Conservation (phyloP, 495 filamentous ascomycete species). For the Talaromyces trachyspermus region DNA sequence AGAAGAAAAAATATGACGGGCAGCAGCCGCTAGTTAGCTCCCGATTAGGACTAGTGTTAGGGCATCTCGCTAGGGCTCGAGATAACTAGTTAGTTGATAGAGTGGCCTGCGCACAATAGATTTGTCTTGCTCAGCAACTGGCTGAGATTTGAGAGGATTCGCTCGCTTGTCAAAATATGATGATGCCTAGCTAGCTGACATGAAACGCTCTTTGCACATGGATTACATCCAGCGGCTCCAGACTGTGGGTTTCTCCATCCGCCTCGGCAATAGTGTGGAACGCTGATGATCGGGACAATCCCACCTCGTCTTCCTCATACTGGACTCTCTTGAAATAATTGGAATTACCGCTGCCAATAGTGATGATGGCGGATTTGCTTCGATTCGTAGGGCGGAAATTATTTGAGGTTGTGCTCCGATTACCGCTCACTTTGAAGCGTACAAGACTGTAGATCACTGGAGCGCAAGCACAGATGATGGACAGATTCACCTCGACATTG, state of each 20-base stretch:
- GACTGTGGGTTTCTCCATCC: background rate
- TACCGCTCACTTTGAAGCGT: background rate
- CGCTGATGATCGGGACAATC: background rate
- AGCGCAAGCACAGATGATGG: conserved; percentile 9
- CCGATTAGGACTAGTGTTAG: too few species aligned
- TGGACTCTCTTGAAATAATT: background rate
- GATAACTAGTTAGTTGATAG: too few species aligned
- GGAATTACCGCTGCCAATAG: background rate
- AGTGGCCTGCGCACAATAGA: too few species aligned
- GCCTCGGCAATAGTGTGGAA: background rate
- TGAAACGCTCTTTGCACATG: background rate
- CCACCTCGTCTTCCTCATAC: background rate
- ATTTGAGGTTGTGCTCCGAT: background rate
- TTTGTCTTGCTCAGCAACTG: too few species aligned
- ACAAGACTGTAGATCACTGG: background rate
- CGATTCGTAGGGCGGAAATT: background rate
- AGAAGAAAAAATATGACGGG: too few species aligned
- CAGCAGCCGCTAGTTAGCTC: too few species aligned
- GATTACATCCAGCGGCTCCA: background rate
- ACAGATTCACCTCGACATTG: conserved; percentile 7
- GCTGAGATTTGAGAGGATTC: too few species aligned
- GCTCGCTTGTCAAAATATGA: too few species aligned
- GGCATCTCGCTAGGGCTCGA: too few species aligned
- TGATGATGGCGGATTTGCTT: background rate
- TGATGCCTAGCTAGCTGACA: background rate